These are phyloP conservation scores for Batkoa obscura DNA, from an alignment of 371 early-diverging fungal species.

Conservation along the genomic window DNA sequence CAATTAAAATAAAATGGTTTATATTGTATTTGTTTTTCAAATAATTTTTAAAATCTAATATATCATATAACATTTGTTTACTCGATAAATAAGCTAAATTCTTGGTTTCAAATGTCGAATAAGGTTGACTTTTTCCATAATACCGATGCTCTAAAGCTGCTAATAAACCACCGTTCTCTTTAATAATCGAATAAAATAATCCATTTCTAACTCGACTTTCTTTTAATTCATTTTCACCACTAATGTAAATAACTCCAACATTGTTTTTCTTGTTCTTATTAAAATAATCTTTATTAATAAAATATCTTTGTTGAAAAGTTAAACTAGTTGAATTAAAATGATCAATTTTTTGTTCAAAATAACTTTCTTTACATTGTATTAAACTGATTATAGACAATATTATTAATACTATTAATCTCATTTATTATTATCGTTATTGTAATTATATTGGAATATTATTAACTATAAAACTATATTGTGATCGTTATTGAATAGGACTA, in stretches of 20 bases:
- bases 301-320: slow-evolving; percentile 35
- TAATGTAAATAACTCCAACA: slow-evolving; percentile 27
- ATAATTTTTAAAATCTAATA: slow-evolving; percentile 21
- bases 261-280: slow-evolving; percentile 39
- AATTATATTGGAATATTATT: too few relatives aligned
- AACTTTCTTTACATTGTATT: too few relatives aligned
- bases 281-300: slow-evolving; percentile 36
- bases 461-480: too few relatives aligned
- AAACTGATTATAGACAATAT: too few relatives aligned
- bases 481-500: too few relatives aligned
- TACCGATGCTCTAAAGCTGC: slow-evolving; percentile 53
- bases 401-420: too few relatives aligned
- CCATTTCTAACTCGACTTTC: slow-evolving; percentile 10
- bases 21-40: too few relatives aligned
- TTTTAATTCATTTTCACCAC: slow-evolving; percentile 20
- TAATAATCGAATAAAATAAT: slow-evolving; percentile 21
- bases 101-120: slow-evolving; percentile 6
- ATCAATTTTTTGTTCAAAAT: slow-evolving; percentile 31
- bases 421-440: too few relatives aligned
- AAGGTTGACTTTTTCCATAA: slow-evolving; percentile 39
- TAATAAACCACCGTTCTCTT: slow-evolving; percentile 34
- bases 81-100: slow-evolving; percentile 24
- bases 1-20: slow-evolving; percentile 44
- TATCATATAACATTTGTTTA: slow-evolving; percentile 38
- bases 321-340: slow-evolving; percentile 20